Base-by-base conservation (phyloP, 139 green algal species). In the Micractinium conductrix region DNA sequence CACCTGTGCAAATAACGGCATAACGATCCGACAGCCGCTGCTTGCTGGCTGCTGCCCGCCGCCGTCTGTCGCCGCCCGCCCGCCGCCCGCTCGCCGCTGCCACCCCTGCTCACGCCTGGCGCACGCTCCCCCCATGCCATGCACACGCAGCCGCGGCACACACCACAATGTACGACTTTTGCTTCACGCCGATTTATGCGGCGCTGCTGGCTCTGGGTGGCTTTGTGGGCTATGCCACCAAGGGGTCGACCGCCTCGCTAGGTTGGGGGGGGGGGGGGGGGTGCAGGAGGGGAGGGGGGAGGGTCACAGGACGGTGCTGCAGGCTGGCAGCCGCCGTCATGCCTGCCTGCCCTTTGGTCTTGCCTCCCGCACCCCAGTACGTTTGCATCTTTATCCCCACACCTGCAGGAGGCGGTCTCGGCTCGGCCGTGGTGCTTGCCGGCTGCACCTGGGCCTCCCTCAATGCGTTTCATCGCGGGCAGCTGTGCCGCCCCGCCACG, bases 161-260 rank as follows among this genome's bases (percentile, higher is more conserved):
- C 53, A 62, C 53, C 74, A 73, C 58, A 16, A 85, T 85, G 80
- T 85, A 85, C 53, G 80, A 85, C 53, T 85, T 85, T 30, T 85
- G 80, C 69, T 40, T 85, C 0, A 80, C 80, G 1, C 80, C 80
- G 14, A 85, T 85, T 37, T 85, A 85, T 17, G 80, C 80, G 6
- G 42, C 50, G 26, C 53, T 85, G 35, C 70, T 85, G n/a, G 80
- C 80, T 6, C 37, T 85, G 53, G 80, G 69, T 28, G 80, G 80
- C 53, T 17, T 85, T 2, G n/a, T 71, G 0, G 80, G 80, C 38
- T 85, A 63, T 38, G 17, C 73, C 2, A 65, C 50, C 70, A 85
- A 80, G 69, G 80, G 80, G 38, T 73, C 48, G 30, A 80, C 53
- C 30, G 80, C 80, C 28, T 85, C 80, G 26, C 80, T 85, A 38